Percentiles rank a stretch among this genome's conserved stretches.
Conservation (phyloP, 1,284 basidiomycete genomes). For the Cryptococcus depauperatus region DNA sequence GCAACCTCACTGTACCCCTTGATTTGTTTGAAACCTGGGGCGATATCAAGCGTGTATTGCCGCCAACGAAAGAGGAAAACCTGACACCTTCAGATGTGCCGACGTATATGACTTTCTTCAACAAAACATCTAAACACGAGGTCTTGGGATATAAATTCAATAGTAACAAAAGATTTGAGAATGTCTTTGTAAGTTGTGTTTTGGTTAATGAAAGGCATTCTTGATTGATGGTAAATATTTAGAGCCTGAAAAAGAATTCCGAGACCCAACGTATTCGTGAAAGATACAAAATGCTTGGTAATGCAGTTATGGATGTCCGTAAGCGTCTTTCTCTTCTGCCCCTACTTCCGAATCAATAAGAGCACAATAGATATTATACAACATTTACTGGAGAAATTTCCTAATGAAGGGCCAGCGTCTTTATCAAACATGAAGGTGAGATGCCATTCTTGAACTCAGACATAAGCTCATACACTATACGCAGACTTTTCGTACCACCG, state of each 20-base stretch:
- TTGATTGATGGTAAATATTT: too few relatives aligned
- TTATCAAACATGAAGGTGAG: constrained; percentile 24
- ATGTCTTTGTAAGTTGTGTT: constrained; percentile 19
- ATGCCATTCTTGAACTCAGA: not conserved
- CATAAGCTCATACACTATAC: constrained; percentile 1
- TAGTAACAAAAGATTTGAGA: constrained; percentile 9
- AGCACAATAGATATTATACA: constrained; percentile 21
- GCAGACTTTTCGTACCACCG: not conserved
- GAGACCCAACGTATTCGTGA: constrained; percentile 12
- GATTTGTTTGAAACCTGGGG: constrained; percentile 14
- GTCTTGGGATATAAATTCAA: constrained; percentile 28
- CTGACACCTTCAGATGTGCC: not conserved
- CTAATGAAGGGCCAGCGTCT: constrained; percentile 14
- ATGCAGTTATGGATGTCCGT: constrained; percentile 27
- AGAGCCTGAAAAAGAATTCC: too few relatives aligned
- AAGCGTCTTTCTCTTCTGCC: constrained; percentile 7
- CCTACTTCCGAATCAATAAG: too few relatives aligned
- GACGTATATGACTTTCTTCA: constrained; percentile 12
- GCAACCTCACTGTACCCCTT: constrained; percentile 16
- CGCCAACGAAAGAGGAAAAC: not conserved
- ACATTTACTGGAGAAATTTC: constrained; percentile 17
- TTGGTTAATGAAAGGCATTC: too few relatives aligned
- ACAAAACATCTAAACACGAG: constrained; percentile 1
- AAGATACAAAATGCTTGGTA: constrained; percentile 24
- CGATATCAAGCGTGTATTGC: constrained; percentile 7